Conservation (phyloP, 192 early-diverging fungal species). For the Blastocladiella britannica region DNA sequence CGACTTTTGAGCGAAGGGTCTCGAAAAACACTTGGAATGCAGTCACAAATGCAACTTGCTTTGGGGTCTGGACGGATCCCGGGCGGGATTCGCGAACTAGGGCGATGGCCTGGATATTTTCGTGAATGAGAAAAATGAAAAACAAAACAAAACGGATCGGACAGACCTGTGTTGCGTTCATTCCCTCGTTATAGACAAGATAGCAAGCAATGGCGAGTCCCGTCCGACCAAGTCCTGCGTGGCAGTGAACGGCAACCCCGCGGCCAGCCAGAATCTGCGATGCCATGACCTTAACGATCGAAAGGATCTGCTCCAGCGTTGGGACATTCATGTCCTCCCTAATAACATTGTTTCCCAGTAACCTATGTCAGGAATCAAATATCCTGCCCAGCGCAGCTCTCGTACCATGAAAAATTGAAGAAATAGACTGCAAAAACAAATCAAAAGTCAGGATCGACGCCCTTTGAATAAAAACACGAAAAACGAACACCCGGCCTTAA, state of each 20-base stretch:
- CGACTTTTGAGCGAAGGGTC: too few species aligned
- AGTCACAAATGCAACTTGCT: neutral
- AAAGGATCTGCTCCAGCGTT: constrained; percentile 14
- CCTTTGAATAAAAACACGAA: constrained; percentile 14
- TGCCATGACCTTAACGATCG: constrained; percentile 25
- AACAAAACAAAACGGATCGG: neutral
- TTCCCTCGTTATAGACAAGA: constrained; percentile 13
- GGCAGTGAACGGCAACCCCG: constrained; percentile 26
- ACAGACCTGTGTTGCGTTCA: neutral
- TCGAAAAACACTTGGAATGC: too few species aligned
- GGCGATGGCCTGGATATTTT: neutral
- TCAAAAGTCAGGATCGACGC: neutral
- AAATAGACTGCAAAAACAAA: too few species aligned
- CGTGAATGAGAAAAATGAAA: neutral
- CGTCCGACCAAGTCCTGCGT: constrained; percentile 24
- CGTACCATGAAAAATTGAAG: neutral
- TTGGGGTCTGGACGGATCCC: neutral
- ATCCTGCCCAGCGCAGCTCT: neutral
- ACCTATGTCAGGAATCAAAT: too few species aligned
- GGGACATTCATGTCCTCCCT: constrained; percentile 23
- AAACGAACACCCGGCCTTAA: constrained; percentile 19
- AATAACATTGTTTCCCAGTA: too few species aligned
- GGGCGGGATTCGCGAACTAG: neutral
- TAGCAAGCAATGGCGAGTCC: constrained; percentile 28
- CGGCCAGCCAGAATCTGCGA: neutral